Conservation (phyloP, 2,329 filamentous ascomycete species). For the Stagonosporopsis vannaccii region DNA sequence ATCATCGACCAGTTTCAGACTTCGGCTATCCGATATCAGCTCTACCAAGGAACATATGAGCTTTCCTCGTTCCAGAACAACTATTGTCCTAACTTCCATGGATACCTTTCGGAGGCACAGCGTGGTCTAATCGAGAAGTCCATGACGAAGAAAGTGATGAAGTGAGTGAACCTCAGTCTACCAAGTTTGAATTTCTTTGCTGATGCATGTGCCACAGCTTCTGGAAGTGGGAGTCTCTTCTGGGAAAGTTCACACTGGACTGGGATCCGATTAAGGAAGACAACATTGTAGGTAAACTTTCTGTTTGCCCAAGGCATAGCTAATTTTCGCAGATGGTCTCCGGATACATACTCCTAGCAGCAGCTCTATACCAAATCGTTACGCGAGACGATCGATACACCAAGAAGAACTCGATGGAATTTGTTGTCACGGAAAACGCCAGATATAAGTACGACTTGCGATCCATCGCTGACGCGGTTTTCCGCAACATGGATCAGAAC, state of each 20-base stretch:
- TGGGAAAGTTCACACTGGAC: conserved; percentile 26
- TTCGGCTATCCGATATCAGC: conserved; percentile 26
- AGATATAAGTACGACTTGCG: conserved; percentile 22
- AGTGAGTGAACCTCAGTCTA: not conserved
- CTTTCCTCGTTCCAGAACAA: conserved; percentile 18
- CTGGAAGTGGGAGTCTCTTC: conserved; percentile 29
- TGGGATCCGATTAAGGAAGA: conserved; percentile 24
- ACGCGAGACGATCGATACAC: conserved; percentile 23
- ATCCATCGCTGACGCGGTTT: conserved; percentile 21
- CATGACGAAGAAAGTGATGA: conserved; percentile 19
- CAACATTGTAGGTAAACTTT: conserved; percentile 15
- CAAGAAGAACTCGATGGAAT: conserved; percentile 18
- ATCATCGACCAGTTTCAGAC: conserved; percentile 33
- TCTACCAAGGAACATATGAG: conserved; percentile 19
- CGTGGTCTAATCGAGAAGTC: conserved; percentile 24
- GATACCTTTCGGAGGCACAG: conserved; percentile 19
- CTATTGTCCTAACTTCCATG: conserved; percentile 27
- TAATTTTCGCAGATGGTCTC: conserved; percentile 22
- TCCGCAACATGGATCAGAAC: conserved; percentile 19
- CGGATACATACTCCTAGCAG: conserved; percentile 20
- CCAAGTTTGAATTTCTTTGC: not conserved
- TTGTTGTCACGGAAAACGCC: conserved; percentile 21
- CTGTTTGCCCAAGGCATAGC: not conserved
- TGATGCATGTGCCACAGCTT: not conserved
- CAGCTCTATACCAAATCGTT: conserved; percentile 19